A percentile compares a stretch with the other conserved stretches of the same genome.
Evolutionary conservation across 1,139 yeast genomes (phyloP).

Genomic region (Pichia sp.): DNA sequence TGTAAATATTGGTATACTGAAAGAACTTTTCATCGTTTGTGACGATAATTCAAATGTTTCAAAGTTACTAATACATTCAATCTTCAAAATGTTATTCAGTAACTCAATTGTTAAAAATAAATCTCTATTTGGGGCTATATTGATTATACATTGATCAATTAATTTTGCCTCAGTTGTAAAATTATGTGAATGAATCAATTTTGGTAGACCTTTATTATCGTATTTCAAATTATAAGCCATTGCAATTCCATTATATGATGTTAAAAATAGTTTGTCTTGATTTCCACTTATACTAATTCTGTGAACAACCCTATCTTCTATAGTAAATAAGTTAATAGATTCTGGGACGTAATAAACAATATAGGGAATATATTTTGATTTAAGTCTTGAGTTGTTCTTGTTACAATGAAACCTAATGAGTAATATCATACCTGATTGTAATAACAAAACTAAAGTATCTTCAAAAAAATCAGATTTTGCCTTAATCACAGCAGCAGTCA

Average conservation of each 20-base stretch:
- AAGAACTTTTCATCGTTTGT: conserved; percentile 18
- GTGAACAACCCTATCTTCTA: background rate
- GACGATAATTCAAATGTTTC: background rate
- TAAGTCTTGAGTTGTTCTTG: background rate
- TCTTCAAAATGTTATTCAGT: background rate
- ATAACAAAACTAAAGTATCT: conserved; percentile 2
- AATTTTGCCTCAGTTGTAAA: background rate
- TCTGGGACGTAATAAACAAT: background rate
- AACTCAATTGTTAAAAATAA: conserved; percentile 2
- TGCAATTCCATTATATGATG: background rate
- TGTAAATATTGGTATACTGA: conserved; percentile 24
- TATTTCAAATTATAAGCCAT: conserved; percentile 15
- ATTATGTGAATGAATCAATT: conserved; percentile 2
- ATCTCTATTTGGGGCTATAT: conserved; percentile 3
- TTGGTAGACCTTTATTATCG: conserved; percentile 8
- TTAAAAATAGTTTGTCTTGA: background rate
- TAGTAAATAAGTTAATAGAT: background rate
- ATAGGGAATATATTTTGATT: background rate
- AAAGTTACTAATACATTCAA: conserved; percentile 2
- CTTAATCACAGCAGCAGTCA: conserved; percentile 22
- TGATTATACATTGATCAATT: conserved; percentile 5
- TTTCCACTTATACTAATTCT: background rate
- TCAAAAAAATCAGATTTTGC: conserved; percentile 7
- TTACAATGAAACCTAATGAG: background rate
- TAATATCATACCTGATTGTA: background rate